Evolutionary conservation across 768 basidiomycete genomes (phyloP).

Genomic region (Lentinula sp.): DNA sequence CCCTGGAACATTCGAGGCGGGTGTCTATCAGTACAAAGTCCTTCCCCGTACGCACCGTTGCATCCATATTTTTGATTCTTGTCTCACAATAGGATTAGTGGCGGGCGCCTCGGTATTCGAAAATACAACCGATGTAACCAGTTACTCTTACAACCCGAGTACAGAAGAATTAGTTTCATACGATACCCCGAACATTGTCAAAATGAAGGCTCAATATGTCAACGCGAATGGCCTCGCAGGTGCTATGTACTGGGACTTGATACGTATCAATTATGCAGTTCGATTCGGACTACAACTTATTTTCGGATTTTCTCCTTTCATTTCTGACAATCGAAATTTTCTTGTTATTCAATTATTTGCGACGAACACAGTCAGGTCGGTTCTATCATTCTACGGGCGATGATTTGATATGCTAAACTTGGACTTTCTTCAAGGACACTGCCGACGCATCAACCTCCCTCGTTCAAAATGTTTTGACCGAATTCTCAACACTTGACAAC

Average conservation of each 20-base stretch:
- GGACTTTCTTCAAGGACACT: constrained; percentile 44
- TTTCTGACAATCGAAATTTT: neutral
- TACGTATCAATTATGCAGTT: constrained; percentile 9
- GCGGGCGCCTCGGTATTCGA: constrained; percentile 57
- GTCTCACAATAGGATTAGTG: constrained; percentile 19
- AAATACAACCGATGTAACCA: constrained; percentile 63
- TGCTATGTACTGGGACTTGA: constrained; percentile 70
- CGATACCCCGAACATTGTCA: constrained; percentile 66
- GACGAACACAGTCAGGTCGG: constrained; percentile 12
- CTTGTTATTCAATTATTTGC: constrained; percentile 38
- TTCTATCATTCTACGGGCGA: neutral
- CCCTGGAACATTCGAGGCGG: constrained; percentile 63
- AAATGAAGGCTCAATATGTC: constrained; percentile 65
- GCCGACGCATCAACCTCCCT: constrained; percentile 38
- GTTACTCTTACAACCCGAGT: constrained; percentile 70
- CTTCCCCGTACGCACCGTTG: constrained; percentile 45
- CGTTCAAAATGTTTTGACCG: constrained; percentile 39
- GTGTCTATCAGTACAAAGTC: constrained; percentile 71
- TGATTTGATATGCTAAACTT: neutral
- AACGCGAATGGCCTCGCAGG: constrained; percentile 53
- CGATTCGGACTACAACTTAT: neutral
- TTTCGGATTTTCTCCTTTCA: neutral
- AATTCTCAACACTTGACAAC: constrained; percentile 50
- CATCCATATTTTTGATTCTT: neutral
- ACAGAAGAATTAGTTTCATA: constrained; percentile 69